A percentile compares a stretch with the other conserved stretches of the same genome.
Evolutionary conservation across 371 early-diverging fungal genomes (phyloP).

Genomic region (Caulochytrium protostelioides): DNA sequence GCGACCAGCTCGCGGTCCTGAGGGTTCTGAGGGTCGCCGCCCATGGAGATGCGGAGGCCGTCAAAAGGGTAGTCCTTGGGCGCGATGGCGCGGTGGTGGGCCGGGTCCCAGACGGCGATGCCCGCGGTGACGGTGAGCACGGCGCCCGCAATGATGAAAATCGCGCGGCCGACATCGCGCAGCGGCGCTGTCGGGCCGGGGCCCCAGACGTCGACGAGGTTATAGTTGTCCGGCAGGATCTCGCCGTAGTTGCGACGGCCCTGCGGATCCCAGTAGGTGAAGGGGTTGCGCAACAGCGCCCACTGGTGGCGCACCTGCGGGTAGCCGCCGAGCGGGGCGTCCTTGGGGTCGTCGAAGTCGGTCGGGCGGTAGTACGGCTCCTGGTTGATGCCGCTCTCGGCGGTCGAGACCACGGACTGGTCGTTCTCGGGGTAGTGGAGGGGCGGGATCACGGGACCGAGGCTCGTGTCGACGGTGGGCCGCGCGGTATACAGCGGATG

Average conservation of each 20-base stretch:
- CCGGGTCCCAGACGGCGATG: neutral
- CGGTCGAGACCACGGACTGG: conserved; percentile 7
- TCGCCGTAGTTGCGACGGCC: conserved; percentile 27
- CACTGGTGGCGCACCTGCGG: conserved; percentile 15
- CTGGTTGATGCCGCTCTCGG: conserved; percentile 1
- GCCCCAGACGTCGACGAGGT: conserved; percentile 13
- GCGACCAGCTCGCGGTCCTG: conserved; percentile 11
- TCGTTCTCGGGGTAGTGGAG: conserved; percentile 23
- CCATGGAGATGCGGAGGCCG: conserved; percentile 24
- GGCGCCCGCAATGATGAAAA: neutral
- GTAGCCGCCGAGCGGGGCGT: conserved; percentile 22
- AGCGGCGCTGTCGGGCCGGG: conserved; percentile 12
- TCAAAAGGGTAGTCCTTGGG: conserved; percentile 21
- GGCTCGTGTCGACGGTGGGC: conserved; percentile 8
- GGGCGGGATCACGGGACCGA: conserved; percentile 16
- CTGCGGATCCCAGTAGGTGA: conserved; percentile 29
- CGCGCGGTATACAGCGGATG: conserved; percentile 21
- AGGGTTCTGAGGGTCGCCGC: conserved; percentile 20
- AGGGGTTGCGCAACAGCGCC: conserved; percentile 19
- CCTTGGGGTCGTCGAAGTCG: conserved; percentile 11
- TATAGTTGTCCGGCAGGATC: conserved; percentile 16
- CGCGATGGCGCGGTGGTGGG: neutral
- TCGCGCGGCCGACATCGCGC: conserved; percentile 1
- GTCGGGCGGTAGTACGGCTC: conserved; percentile 2
- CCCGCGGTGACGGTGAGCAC: neutral